A percentile compares a stretch with the other conserved stretches of the same genome.
Evolutionary conservation across 345 rosid species (phyloP).

Genomic region (Salix viminalis): DNA sequence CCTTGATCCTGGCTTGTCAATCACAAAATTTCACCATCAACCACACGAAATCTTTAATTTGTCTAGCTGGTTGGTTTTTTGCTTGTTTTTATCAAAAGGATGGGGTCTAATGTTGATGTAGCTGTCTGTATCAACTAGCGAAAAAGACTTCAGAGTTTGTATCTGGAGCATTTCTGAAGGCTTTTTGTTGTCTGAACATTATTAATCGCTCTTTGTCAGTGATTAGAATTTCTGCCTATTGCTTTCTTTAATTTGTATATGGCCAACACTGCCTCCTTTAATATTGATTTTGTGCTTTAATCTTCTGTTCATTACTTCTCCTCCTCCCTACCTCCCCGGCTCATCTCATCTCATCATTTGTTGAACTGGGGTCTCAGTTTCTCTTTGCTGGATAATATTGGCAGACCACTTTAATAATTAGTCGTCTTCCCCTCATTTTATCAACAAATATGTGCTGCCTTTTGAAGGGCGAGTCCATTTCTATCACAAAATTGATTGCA

Average conservation of each 20-base stretch:
- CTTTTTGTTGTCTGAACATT: background rate
- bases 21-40: background rate
- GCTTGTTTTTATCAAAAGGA: background rate
- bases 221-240: background rate
- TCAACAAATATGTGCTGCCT: too few species aligned
- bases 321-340: too few species aligned
- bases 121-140: background rate
- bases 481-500: too few species aligned
- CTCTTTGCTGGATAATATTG: too few species aligned
- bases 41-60: background rate
- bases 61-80: background rate
- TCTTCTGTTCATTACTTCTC: background rate
- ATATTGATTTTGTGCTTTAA: background rate
- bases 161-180: background rate
- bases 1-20: background rate
- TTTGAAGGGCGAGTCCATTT: too few species aligned
- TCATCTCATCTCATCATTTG: too few species aligned
- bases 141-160: background rate
- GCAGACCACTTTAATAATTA: too few species aligned
- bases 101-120: background rate
- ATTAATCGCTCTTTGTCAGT: background rate
- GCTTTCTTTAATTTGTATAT: background rate
- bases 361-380: too few species aligned
- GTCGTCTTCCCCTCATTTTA: too few species aligned
- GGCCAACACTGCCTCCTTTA: background rate